phyloP scores from a whole-genome alignment of 192 early-diverging fungal species.

The Coemansia asiatica region DNA sequence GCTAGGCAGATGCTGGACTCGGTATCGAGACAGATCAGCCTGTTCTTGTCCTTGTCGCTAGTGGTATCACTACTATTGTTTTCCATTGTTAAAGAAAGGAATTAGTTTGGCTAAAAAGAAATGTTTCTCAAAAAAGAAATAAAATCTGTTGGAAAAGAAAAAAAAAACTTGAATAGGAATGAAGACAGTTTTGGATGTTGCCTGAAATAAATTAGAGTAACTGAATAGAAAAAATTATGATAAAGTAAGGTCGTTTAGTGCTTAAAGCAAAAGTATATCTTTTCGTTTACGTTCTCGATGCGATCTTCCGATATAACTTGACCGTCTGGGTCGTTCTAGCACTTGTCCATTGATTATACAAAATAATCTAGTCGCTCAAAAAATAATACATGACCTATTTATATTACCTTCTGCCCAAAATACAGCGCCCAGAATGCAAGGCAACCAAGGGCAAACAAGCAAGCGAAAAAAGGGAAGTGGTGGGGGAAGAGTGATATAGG shows the following conservation, averaged over 20 bases:
- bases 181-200: too few species aligned
- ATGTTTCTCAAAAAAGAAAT: background rate
- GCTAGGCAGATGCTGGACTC: constrained; percentile 39
- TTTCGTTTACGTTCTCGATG: background rate
- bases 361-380: background rate
- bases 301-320: background rate
- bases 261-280: too few species aligned
- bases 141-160: too few species aligned
- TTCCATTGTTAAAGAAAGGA: constrained; percentile 1
- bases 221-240: too few species aligned
- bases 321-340: background rate
- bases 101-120: background rate
- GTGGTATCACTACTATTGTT: constrained; percentile 1
- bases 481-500: too few species aligned
- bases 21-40: constrained; percentile 32
- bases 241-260: too few species aligned
- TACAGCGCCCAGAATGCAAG: background rate
- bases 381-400: background rate
- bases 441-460: background rate
- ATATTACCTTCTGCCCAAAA: constrained; percentile 10
- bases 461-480: too few species aligned
- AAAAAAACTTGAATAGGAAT: too few species aligned
- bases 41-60: constrained; percentile 10
- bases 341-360: background rate
- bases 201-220: too few species aligned